A percentile compares a stretch with the other conserved stretches of the same genome.
Evolutionary conservation across 1,139 yeast genomes (phyloP).

Genomic region (Saccharomyces pastorianus): DNA sequence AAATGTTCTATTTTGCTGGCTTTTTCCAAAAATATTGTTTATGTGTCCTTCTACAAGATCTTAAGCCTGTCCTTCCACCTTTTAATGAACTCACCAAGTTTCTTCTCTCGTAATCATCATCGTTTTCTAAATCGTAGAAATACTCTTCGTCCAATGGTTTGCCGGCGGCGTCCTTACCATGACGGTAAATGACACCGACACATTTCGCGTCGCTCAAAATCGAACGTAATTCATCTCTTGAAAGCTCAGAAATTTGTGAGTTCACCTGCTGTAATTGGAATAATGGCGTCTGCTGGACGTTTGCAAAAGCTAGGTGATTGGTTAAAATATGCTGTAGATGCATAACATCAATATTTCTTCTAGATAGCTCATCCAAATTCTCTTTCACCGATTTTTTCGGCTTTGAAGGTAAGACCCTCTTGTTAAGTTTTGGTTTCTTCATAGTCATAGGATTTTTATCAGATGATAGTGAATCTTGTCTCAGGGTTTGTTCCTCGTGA

Average conservation of each 20-base stretch:
- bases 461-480: slow-evolving; percentile 1
- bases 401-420: neutral
- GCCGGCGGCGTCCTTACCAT: slow-evolving; percentile 95
- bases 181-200: slow-evolving; percentile 76
- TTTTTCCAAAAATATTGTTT: slow-evolving; percentile 87
- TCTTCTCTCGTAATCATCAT: slow-evolving; percentile 61
- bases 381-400: slow-evolving; percentile 1
- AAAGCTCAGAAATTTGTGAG: slow-evolving; percentile 39
- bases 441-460: slow-evolving; percentile 4
- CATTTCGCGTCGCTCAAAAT: slow-evolving; percentile 36
- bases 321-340: slow-evolving; percentile 58
- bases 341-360: slow-evolving; percentile 6
- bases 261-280: slow-evolving; percentile 56
- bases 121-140: slow-evolving; percentile 80
- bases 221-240: slow-evolving; percentile 43
- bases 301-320: slow-evolving; percentile 84
- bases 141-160: slow-evolving; percentile 89
- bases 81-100: slow-evolving; percentile 64
- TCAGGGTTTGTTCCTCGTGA: neutral
- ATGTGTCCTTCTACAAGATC: slow-evolving; percentile 88
- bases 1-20: slow-evolving; percentile 35
- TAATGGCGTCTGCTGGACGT: slow-evolving; percentile 80
- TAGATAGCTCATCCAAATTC: slow-evolving; percentile 4
- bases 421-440: slow-evolving; percentile 1
- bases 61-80: slow-evolving; percentile 69